Percentiles rank a stretch among this genome's conserved stretches.
Conservation (phyloP, 768 basidiomycete genomes). For the Agrocybe chaxingu region DNA sequence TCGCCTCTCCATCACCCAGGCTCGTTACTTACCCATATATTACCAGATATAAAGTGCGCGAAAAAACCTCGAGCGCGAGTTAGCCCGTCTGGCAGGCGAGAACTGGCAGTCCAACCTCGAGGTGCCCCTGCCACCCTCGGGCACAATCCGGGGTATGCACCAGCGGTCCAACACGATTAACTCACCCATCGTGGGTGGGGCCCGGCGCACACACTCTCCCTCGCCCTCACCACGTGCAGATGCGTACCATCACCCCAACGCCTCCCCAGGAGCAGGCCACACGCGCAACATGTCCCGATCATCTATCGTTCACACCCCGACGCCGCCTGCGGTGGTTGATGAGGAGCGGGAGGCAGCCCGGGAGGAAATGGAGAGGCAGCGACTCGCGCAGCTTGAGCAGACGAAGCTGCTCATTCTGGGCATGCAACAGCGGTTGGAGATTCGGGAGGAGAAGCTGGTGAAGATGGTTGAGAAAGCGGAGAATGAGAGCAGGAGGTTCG, state of each 20-base stretch:
- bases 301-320: not conserved
- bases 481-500: slow-evolving; percentile 51
- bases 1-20: not conserved
- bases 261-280: slow-evolving; percentile 4
- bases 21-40: not conserved
- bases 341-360: slow-evolving; percentile 2
- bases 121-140: slow-evolving; percentile 25
- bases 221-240: slow-evolving; percentile 17
- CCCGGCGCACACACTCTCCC: slow-evolving; percentile 13
- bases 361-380: slow-evolving; percentile 15
- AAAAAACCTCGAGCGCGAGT: slow-evolving; percentile 74
- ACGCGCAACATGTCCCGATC: slow-evolving; percentile 2
- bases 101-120: slow-evolving; percentile 65
- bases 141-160: slow-evolving; percentile 21
- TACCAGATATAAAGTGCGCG: slow-evolving; percentile 57
- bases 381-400: slow-evolving; percentile 62
- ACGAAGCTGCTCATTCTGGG: slow-evolving; percentile 66
- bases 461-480: slow-evolving; percentile 63
- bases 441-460: slow-evolving; percentile 56
- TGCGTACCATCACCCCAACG: slow-evolving; percentile 4
- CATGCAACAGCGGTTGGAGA: slow-evolving; percentile 70
- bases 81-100: slow-evolving; percentile 68
- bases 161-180: slow-evolving; percentile 32
- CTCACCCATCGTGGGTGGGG: slow-evolving; percentile 16
- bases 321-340: not conserved